These are phyloP conservation scores for Coelastrella sp. DNA, from an alignment of 139 green algal genomes.

Conservation along the genomic window DNA sequence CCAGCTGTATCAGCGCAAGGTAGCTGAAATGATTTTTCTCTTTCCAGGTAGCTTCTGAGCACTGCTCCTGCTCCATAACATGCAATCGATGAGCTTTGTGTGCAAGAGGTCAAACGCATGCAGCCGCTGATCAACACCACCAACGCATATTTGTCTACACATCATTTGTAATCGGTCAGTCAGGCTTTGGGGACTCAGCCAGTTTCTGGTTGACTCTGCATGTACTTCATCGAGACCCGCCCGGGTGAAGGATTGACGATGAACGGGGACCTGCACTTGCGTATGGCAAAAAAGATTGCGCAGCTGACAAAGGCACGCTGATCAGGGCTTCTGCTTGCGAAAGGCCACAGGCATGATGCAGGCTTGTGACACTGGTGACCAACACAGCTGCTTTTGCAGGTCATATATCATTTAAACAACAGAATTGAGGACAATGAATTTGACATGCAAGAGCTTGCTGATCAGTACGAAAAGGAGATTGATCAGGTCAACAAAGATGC, in stretches of 20 bases:
- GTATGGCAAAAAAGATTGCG: constrained; percentile 88
- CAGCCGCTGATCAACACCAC: neutral
- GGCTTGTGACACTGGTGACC: neutral
- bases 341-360: neutral
- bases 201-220: neutral
- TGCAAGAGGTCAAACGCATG: no score
- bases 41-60: no score
- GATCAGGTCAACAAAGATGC: constrained; percentile 75
- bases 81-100: no score
- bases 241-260: neutral
- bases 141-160: neutral
- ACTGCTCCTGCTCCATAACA: no score
- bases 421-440: constrained; percentile 83
- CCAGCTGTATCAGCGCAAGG: no score
- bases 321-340: neutral
- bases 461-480: constrained; percentile 81
- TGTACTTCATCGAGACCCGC: neutral
- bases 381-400: constrained; percentile 47
- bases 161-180: no score
- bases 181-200: no score
- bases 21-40: no score
- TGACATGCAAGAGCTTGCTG: constrained; percentile 77
- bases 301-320: constrained; percentile 77
- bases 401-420: constrained; percentile 89
- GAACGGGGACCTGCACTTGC: constrained; percentile 61